These are phyloP conservation scores for Myxozyma neglecta DNA, from an alignment of 805 yeast genomes.

Conservation along the genomic window DNA sequence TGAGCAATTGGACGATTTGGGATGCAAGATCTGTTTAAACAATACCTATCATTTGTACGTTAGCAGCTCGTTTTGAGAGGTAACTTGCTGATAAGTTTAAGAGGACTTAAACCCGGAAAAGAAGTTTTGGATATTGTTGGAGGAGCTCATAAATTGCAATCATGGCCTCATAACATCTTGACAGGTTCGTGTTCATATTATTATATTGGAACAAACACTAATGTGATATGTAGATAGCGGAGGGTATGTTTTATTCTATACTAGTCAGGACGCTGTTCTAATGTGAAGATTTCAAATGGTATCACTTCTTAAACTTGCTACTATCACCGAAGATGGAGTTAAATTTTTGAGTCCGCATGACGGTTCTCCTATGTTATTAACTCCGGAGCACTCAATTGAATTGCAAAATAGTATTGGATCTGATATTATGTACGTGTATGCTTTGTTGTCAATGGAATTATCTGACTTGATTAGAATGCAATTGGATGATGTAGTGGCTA, in stretches of 20 bases:
- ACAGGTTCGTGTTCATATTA: slow-evolving; percentile 33
- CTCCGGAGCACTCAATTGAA: slow-evolving; percentile 50
- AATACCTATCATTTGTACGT: slow-evolving; percentile 46
- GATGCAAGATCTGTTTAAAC: slow-evolving; percentile 47
- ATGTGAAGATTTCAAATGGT: slow-evolving; percentile 46
- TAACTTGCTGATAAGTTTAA: neutral
- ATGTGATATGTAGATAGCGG: slow-evolving; percentile 41
- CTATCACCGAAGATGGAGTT: slow-evolving; percentile 51
- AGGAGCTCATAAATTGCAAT: slow-evolving; percentile 47
- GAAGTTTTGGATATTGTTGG: slow-evolving; percentile 45
- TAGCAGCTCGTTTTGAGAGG: neutral
- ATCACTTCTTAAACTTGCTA: slow-evolving; percentile 47
- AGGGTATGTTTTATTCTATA: slow-evolving; percentile 34
- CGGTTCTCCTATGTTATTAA: slow-evolving; percentile 48
- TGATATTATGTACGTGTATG: slow-evolving; percentile 42
- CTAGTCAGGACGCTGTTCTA: neutral
- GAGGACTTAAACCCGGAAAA: slow-evolving; percentile 48
- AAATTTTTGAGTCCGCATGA: slow-evolving; percentile 49
- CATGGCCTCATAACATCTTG: slow-evolving; percentile 46
- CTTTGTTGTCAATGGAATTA: neutral
- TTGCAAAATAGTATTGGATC: slow-evolving; percentile 49
- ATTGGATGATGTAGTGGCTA: slow-evolving; percentile 48
- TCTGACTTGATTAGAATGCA: slow-evolving; percentile 40
- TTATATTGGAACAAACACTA: too few relatives aligned
- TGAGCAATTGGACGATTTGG: slow-evolving; percentile 44